Evolutionary conservation across 1,284 basidiomycete species (phyloP), one percentile per base, ranked within the genome.

Genomic region (Volvariella surrecta): DNA sequence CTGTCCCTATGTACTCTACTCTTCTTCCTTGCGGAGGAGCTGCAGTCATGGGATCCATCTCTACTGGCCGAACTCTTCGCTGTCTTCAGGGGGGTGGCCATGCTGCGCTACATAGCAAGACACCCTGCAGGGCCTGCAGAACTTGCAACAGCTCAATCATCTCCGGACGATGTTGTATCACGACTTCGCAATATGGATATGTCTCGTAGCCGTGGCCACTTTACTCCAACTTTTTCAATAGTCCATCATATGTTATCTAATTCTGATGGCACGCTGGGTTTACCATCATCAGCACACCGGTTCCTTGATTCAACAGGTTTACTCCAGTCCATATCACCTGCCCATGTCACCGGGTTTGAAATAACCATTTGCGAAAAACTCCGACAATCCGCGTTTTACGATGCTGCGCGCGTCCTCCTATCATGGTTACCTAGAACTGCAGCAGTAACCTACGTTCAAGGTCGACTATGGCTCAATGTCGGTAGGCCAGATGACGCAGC

Each of bases 401-500:
- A 74, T 46, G 68, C 78, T 21, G 73, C 86, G 1, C 62, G 73
- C 40, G 80, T 85, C 47, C 66, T 88, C 38, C 64, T 87, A 40
- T 73, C 75, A 13, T 82, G 84, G 74, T 74, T 90, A 40, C 90
- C 89, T 20, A 66, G 79, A 38, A 84, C 83, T 9, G 76, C 84
- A 22, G 89, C 77, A 4, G 78, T 83, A 45, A 73, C 73, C 37
- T 96, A 88, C 59, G 75, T 92, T 19, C 71, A 73, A 39, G 85
- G 80, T 1, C 67, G 80, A 50, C 68, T 90, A 10, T 76, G 73
- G 64, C 61, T 93, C 37, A 74, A 79, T 47, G 62, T 78, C n/a
- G 83, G 84, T 2, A 71, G 82, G 15, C 67, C 76, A 11, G 89
- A 90, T 44, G 86, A 90, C 52, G 87, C 89, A 1, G 74, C 79